Base-by-base conservation (phyloP, 306 rosid species). In the Sesbania bispinosa region DNA sequence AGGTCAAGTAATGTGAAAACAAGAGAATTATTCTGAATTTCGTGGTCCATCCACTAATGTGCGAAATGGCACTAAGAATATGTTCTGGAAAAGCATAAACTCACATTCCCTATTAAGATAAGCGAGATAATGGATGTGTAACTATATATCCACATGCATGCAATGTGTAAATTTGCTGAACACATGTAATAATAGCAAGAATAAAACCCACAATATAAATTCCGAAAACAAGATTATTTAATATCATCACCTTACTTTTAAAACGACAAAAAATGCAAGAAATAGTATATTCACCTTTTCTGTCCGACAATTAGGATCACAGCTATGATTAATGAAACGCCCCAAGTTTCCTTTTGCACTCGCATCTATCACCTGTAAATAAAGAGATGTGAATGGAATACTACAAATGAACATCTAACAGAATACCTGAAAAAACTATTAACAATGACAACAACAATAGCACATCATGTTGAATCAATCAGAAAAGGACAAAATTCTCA, bases 301-400 rank as follows among this genome's bases (percentile, higher is more conserved):
- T 9, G 99, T 95, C 51, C 90, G 92, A 75, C 99, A 95, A 81
- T 95, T 95, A 29, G 99, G 99, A 35, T 89, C 96, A 78, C 99
- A 95, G 57, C 99, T 95, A 72, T 95, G 99, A 86, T 92, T 95
- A 77, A 95, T 95, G 87, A 89, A 95, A 51, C 99, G 97, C 48
- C 99, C 99, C 90, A 92, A 78, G 83, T 95, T 95, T 84, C 99
- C 99, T 84, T 95, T 95, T 57, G 92, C 90, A 74, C 96, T 89
- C 53, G 99, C 99, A 84, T 95, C 99, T 65, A 95, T 95, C 50
- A 95, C 97, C 99, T 95, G 92, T 50, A 84, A 73, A 76, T 62
- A 77, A 73, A 51, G 48, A 79, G 30, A 46, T 41, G 67, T 71
- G 10, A 85, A 75, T 62, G 14, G 6, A 9, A 32, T 58, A 48